Evolutionary conservation across 805 yeast species (phyloP).

Genomic region (Saturnispora gosingensis): DNA sequence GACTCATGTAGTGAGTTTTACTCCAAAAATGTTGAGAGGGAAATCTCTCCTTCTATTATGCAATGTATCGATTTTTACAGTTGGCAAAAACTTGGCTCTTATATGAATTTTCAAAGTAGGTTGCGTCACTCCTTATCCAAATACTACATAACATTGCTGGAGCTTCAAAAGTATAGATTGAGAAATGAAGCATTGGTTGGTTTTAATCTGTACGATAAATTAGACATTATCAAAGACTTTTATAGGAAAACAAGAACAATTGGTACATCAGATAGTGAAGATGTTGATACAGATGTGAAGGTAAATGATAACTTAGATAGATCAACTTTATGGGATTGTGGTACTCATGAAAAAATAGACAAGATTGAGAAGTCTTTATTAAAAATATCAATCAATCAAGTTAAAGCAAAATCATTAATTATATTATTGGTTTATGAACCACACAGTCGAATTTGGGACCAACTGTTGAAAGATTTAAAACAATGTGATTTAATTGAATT

Average conservation of each 20-base stretch:
- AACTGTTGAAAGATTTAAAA: slow-evolving; percentile 13
- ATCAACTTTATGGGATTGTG: slow-evolving; percentile 44
- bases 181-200: slow-evolving; percentile 16
- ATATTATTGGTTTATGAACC: slow-evolving; percentile 32
- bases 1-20: slow-evolving; percentile 41
- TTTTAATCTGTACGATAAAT: slow-evolving; percentile 6
- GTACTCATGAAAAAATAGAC: slow-evolving; percentile 26
- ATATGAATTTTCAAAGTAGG: slow-evolving; percentile 49
- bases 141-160: slow-evolving; percentile 29
- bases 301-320: slow-evolving; percentile 54
- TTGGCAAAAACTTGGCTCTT: slow-evolving; percentile 58
- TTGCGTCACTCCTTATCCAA: slow-evolving; percentile 42
- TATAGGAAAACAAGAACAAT: slow-evolving; percentile 6
- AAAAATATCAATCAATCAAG: slow-evolving; percentile 20
- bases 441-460: slow-evolving; percentile 21
- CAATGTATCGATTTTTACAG: slow-evolving; percentile 50
- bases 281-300: slow-evolving; percentile 24
- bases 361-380: slow-evolving; percentile 16
- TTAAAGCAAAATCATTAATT: slow-evolving; percentile 30
- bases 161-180: slow-evolving; percentile 29
- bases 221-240: slow-evolving; percentile 11
- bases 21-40: slow-evolving; percentile 37
- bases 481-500: slow-evolving; percentile 13
- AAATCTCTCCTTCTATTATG: slow-evolving; percentile 39
- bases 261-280: not conserved